Conservation (phyloP, 257 asterid species). For the Nyctanthes arbortristis region DNA sequence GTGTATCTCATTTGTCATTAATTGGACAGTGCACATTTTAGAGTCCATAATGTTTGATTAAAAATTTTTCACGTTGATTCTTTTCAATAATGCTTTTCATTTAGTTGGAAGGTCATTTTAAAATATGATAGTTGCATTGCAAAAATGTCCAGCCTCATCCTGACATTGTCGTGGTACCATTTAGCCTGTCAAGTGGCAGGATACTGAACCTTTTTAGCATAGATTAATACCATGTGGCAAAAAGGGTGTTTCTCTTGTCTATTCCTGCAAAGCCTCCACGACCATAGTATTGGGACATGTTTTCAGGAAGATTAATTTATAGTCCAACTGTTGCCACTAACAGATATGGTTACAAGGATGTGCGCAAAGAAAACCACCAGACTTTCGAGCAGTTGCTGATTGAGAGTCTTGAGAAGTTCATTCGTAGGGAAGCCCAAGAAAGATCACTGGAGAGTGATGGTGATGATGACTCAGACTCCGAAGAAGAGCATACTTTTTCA, state of each 20-base stretch:
- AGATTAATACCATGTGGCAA: not conserved
- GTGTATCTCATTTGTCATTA: not conserved
- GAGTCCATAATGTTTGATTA: not conserved
- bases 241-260: not conserved
- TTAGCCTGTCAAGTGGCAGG: not conserved
- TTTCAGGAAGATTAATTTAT: constrained; percentile 1
- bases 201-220: too few species aligned
- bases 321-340: constrained; percentile 23
- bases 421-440: constrained; percentile 94
- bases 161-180: not conserved
- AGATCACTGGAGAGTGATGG: constrained; percentile 88
- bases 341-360: constrained; percentile 99
- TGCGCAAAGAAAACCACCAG: constrained; percentile 90
- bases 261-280: not conserved
- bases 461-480: constrained; percentile 62
- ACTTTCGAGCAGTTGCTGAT: constrained; percentile 93
- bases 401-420: constrained; percentile 90
- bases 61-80: not conserved
- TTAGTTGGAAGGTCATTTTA: not conserved
- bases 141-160: not conserved
- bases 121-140: not conserved
- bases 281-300: not conserved
- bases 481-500: constrained; percentile 59
- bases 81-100: not conserved
- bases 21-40: not conserved